Evolutionary conservation across 805 yeast species (phyloP), one percentile per base, ranked within the genome.

Genomic region (Nakazawaea anatomiae): DNA sequence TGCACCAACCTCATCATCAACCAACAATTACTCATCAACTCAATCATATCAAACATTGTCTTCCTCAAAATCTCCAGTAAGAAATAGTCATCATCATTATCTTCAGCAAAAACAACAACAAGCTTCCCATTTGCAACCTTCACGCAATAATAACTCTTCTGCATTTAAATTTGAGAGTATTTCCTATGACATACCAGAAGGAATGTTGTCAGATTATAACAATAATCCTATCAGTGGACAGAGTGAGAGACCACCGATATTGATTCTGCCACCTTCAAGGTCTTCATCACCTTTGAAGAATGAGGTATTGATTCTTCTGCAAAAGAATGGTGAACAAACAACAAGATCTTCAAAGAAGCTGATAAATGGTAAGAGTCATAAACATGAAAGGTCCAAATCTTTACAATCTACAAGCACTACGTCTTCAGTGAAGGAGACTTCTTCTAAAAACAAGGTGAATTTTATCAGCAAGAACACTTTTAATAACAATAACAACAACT

Each of bases 91-190:
- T 31, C 47, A 14, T 49, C 48, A 25, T 43, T 39, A 25, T 48
- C 51, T 9, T 44, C 51, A 32, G 39, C 43, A 7, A 38, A 36
- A 32, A 32, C 35, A 32, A 32, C 35, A 32, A 32, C 35, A 32
- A 32, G 25, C 25, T 18, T 18, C 25, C 25, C 25, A 18, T 18
- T 18, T 18, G 25, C 25, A 18, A 18, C 25, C 25, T 18, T 18
- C 25, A 18, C 25, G 25, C 25, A 18, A 18, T 18, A 18, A 18
- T 18, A 18, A 18, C 3, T 18, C 25, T 8, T 32, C 38, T 46
- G 70, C 69, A 7, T 67, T 67, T 54, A 64, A 65, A 47, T 67
- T 62, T 54, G 68, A 67, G 51, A 55, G 68, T 18, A 50, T 61
- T 40, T 50, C 54, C 2, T 67, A 67, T 51, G 70, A 67, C 41